phyloP scores from a whole-genome alignment of 2,329 filamentous ascomycete species.

The Fusarium equiseti region DNA sequence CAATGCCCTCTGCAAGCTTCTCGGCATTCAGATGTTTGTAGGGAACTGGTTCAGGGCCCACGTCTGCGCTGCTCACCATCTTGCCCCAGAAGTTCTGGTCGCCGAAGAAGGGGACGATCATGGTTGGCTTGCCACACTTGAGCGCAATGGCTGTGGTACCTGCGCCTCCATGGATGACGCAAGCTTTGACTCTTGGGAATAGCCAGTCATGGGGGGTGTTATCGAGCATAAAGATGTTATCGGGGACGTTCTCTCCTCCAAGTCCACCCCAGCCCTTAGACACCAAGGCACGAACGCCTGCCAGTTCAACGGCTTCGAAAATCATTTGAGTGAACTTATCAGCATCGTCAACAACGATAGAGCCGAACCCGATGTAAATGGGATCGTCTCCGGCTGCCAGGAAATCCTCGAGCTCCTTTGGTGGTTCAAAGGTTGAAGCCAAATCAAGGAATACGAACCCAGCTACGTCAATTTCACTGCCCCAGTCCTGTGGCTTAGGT shows the following conservation, averaged over 20 bases:
- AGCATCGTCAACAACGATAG: slow-evolving; percentile 80
- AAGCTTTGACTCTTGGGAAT: slow-evolving; percentile 74
- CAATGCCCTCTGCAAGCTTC: slow-evolving; percentile 76
- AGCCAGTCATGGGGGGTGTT: slow-evolving; percentile 84
- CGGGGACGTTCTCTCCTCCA: slow-evolving; percentile 68
- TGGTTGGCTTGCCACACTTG: slow-evolving; percentile 77
- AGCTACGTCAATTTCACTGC: slow-evolving; percentile 76
- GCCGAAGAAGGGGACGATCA: slow-evolving; percentile 84
- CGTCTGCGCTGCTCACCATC: slow-evolving; percentile 73
- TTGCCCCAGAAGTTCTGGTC: slow-evolving; percentile 84
- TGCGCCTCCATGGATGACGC: slow-evolving; percentile 82
- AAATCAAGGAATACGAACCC: slow-evolving; percentile 84
- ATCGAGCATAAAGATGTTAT: slow-evolving; percentile 77
- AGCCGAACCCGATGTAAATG: slow-evolving; percentile 82
- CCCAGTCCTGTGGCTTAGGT: slow-evolving; percentile 77
- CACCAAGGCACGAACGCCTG: slow-evolving; percentile 77
- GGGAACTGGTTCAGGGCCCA: slow-evolving; percentile 74
- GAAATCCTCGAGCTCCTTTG: slow-evolving; percentile 67
- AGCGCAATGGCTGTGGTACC: slow-evolving; percentile 81
- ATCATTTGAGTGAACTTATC: slow-evolving; percentile 77
- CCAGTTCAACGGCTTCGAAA: slow-evolving; percentile 73
- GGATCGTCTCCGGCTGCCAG: slow-evolving; percentile 68
- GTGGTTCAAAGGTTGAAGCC: slow-evolving; percentile 71
- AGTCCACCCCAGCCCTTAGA: slow-evolving; percentile 82
- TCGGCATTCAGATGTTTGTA: slow-evolving; percentile 75